Conservation (phyloP, 2,329 filamentous ascomycete genomes). For the Cyphellophora europaea region DNA sequence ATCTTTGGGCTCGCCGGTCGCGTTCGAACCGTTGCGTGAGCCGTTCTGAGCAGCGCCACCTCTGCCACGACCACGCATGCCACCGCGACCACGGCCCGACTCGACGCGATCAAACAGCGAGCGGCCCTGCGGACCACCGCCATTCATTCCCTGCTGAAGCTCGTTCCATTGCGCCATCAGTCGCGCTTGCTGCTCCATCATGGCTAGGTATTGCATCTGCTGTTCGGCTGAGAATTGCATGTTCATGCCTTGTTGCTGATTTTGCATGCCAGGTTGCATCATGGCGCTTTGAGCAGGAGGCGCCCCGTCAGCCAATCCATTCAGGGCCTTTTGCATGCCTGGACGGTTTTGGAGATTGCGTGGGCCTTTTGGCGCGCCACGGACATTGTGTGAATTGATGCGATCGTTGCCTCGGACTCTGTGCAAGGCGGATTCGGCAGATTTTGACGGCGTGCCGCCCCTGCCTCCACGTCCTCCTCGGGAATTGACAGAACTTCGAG, state of each 20-base stretch:
- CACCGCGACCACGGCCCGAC: constrained; percentile 14
- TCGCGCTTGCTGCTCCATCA: constrained; percentile 78
- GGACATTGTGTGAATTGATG: constrained; percentile 63
- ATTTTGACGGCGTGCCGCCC: constrained; percentile 75
- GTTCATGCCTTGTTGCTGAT: constrained; percentile 41
- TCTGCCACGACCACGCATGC: constrained; percentile 14
- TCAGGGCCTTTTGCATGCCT: constrained; percentile 37
- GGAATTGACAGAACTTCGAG: constrained; percentile 66
- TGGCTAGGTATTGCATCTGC: constrained; percentile 63
- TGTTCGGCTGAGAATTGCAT: constrained; percentile 55
- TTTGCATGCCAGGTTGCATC: constrained; percentile 32
- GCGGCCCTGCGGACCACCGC: constrained; percentile 39
- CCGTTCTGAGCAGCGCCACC: constrained; percentile 15
- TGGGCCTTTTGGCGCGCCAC: constrained; percentile 64
- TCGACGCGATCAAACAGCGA: constrained; percentile 69
- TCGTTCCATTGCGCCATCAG: constrained; percentile 69
- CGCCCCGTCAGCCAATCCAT: constrained; percentile 19
- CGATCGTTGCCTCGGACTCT: constrained; percentile 72
- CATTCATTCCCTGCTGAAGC: constrained; percentile 43
- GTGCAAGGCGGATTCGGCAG: constrained; percentile 65
- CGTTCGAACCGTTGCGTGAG: constrained; percentile 9
- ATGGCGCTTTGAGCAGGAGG: constrained; percentile 32
- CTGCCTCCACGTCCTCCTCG: constrained; percentile 80
- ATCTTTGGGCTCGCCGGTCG: constrained; percentile 6
- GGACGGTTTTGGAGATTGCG: constrained; percentile 42